Evolutionary conservation across 2,329 filamentous ascomycete genomes (phyloP).

Genomic region (Emergomyces orientalis): DNA sequence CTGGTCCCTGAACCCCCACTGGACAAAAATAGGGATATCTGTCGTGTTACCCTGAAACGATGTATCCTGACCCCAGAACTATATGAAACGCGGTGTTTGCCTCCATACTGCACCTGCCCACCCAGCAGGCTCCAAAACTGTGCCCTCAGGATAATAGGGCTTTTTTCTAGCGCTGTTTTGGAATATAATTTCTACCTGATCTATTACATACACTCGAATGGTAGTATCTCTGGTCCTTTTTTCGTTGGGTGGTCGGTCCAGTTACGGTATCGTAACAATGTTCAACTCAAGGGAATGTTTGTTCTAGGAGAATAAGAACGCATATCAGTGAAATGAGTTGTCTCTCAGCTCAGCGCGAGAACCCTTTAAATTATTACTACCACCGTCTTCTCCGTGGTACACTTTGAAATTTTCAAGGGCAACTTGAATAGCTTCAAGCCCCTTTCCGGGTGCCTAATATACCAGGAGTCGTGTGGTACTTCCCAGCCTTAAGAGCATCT

Average conservation of each 20-base stretch:
- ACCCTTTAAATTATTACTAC: conserved; percentile 24
- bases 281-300: neutral
- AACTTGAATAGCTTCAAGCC: conserved; percentile 36
- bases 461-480: conserved; percentile 32
- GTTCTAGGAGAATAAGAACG: neutral
- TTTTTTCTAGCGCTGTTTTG: neutral
- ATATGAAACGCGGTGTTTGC: neutral
- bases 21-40: neutral
- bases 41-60: neutral
- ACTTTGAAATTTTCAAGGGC: conserved; percentile 32
- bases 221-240: neutral
- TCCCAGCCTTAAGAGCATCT: too few species aligned
- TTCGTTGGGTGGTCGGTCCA: neutral
- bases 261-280: neutral
- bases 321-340: neutral
- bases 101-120: neutral
- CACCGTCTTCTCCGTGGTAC: conserved; percentile 38
- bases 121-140: too few species aligned
- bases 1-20: too few species aligned
- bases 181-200: neutral
- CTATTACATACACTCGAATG: neutral
- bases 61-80: neutral
- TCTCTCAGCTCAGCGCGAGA: neutral
- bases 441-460: conserved; percentile 34
- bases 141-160: neutral